Evolutionary conservation across 768 basidiomycete genomes (phyloP), one percentile per base, ranked within the genome.

Genomic region (Rhodotorula kratochvilovae): DNA sequence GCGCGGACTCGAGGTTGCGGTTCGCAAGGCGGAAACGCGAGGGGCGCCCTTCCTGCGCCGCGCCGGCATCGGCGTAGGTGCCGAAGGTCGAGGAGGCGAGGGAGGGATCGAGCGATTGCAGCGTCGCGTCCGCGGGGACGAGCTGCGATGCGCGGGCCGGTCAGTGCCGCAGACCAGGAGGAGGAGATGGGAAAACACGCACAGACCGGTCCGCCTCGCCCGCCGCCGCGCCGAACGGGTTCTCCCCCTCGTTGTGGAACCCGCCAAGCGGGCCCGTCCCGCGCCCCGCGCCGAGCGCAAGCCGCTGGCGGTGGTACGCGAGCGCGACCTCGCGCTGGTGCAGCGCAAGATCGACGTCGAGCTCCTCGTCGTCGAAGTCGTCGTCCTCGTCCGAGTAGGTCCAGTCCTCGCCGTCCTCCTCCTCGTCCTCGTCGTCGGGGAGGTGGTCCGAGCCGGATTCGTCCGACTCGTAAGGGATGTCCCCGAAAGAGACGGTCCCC

Each of bases 231-330:
- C 39, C 62, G n/a, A 63, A 31, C 0, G 36, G 35, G 17, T 43
- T 29, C 57, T 71, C 56, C 5, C 57, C 70, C 5, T 13, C 61
- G 2, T 42, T 35, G 48, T 71, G 70, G 4, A 16, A 67, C 35
- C 74, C 74, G 1, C 74, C 74, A 5, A 75, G 55, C 23, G 74
- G 58, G 5, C 74, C 74, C 39, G 68, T 75, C 8, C 74, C 74
- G 27, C 64, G 27, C 2, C 74, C 74, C 3, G 67, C 74, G 3
- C 70, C 74, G 29, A 75, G 54, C 5, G 46, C 56, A 39, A 67
- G 29, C 42, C 74, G 25, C 64, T 70, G 64, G 43, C 48, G 50
- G n/a, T 75, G 74, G 17, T 75, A 75, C 50, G 48, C 74, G 15
- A 75, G 65, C 36, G 74, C 74, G 33, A 75, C 70, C 48, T 75